Evolutionary conservation across 306 rosid genomes (phyloP), one percentile per base, ranked within the genome.

Genomic region (Vicia faba): DNA sequence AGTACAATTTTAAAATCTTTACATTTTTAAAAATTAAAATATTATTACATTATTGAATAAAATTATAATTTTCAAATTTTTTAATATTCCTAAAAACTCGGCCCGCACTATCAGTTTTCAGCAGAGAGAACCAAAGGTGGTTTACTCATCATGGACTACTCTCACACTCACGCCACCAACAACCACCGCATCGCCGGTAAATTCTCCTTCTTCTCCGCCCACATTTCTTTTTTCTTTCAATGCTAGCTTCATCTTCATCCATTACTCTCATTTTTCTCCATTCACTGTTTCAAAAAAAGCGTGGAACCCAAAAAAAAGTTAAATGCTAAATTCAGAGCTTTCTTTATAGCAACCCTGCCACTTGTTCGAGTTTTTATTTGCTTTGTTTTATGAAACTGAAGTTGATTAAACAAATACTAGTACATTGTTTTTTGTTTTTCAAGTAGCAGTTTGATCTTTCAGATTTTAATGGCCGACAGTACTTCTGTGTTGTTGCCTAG

Each of bases 151-250:
- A 54, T 54, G 60, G 35, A 54, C 60, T 25, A 23, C 60, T 11
- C 12, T 3, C 25, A 16, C 55, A 7, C 11, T 19, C 60, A 23
- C 60, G 14, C 36, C 60, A 54, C 59, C 59, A 23, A n/a, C 50
- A 5, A 23, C 33, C 75, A 66, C 59, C 63, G 40, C 60, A 14
- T 65, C 50, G 6, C 62, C 25, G 81, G 84, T 80, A 80, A 75
- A 19, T 28, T 13, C 13, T 18, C 18, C 19, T 45, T 16, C n/a
- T 69, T 15, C 70, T 5, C 9, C n/a, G 5, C n/a, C n/a, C n/a
- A n/a, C n/a, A n/a, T 4, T 4, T 13, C 26, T 3, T 10, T 3
- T n/a, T 49, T 8, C 7, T 12, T 57, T 64, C 5, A 3, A 28
- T 16, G 7, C 35, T 58, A 9, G 5, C 40, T 33, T 19, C 61